Evolutionary conservation across 2,329 filamentous ascomycete species (phyloP).

Genomic region (Fusarium haematococcum): DNA sequence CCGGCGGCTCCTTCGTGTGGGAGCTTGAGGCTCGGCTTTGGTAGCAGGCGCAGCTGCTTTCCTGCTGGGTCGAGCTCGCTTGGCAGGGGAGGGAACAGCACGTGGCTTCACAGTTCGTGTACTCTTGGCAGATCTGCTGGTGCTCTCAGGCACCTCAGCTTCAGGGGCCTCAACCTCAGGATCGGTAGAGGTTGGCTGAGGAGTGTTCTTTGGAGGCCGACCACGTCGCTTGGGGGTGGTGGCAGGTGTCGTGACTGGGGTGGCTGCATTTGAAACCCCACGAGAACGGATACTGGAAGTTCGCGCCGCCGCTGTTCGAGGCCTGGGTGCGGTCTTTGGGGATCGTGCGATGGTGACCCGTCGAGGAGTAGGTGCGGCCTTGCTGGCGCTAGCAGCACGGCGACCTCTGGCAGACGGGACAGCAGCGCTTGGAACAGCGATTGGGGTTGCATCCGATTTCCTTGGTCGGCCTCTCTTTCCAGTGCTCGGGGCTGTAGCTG

Average conservation of each 20-base stretch:
- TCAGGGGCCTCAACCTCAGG: background rate
- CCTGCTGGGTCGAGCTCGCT: slow-evolving; percentile 32
- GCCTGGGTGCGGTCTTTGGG: slow-evolving; percentile 25
- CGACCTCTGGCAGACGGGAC: slow-evolving; percentile 15
- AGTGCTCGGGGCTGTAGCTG: slow-evolving; percentile 16
- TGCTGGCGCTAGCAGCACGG: slow-evolving; percentile 22
- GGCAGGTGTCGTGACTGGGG: slow-evolving; percentile 8
- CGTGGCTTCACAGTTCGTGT: slow-evolving; percentile 22
- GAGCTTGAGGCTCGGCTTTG: slow-evolving; percentile 6
- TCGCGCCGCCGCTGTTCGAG: background rate
- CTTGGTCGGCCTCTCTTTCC: slow-evolving; percentile 40
- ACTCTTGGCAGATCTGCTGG: slow-evolving; percentile 14
- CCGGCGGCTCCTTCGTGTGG: slow-evolving; percentile 20
- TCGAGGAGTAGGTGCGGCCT: slow-evolving; percentile 20
- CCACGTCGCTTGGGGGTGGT: slow-evolving; percentile 40
- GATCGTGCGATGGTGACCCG: slow-evolving; percentile 4
- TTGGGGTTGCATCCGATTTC: slow-evolving; percentile 32
- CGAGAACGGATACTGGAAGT: background rate
- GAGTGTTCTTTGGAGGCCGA: slow-evolving; percentile 35
- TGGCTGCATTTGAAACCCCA: background rate
- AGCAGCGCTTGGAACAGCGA: slow-evolving; percentile 10
- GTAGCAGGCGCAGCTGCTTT: slow-evolving; percentile 14
- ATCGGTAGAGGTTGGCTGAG: slow-evolving; percentile 12
- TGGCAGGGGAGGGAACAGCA: slow-evolving; percentile 34
- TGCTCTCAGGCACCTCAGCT: slow-evolving; percentile 2